Evolutionary conservation across 495 filamentous ascomycete species (phyloP).

Genomic region (Hypomontagnella monticulosa): DNA sequence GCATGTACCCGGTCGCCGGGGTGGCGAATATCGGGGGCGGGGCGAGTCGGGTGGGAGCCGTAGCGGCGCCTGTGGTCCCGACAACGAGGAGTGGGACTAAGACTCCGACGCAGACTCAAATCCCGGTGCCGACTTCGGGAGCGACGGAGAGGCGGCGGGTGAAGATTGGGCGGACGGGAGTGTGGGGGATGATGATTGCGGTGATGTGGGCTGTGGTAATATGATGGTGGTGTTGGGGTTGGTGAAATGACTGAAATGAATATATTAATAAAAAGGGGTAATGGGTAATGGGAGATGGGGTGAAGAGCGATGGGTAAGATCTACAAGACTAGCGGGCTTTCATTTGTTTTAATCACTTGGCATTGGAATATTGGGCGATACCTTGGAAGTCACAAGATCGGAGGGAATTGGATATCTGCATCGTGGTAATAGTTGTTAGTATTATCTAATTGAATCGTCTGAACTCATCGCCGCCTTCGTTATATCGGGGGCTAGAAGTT

Average conservation of each 20-base stretch:
- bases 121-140: constrained; percentile 9
- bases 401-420: no score
- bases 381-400: background rate
- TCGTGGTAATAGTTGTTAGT: constrained; percentile 1
- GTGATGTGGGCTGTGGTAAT: constrained; percentile 13
- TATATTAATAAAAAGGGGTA: background rate
- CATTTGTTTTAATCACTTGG: background rate
- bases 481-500: no score
- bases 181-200: background rate
- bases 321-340: background rate
- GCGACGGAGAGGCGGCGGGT: constrained; percentile 2
- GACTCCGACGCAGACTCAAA: constrained; percentile 1
- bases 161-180: background rate
- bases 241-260: constrained; percentile 20
- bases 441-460: background rate
- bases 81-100: background rate
- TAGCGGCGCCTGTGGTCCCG: constrained; percentile 1
- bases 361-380: background rate
- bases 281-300: background rate
- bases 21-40: background rate
- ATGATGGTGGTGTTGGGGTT: background rate
- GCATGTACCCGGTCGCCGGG: background rate
- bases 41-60: background rate
- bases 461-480: background rate
- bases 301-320: background rate